Conservation (phyloP, 768 basidiomycete species). For the Boletus fagicola region DNA sequence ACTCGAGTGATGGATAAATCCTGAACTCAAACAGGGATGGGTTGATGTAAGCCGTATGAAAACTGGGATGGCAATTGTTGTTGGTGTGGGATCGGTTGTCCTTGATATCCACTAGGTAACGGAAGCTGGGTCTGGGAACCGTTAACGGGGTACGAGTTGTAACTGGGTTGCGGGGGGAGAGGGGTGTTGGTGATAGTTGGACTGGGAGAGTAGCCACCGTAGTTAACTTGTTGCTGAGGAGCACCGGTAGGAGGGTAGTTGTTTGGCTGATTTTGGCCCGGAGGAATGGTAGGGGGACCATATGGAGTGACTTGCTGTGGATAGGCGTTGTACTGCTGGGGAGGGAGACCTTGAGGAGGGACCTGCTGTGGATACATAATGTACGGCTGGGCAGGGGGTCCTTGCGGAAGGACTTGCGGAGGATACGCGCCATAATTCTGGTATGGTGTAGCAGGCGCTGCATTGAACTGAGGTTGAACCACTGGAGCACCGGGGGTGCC, state of each 20-base stretch:
- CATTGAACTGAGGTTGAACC: slow-evolving; percentile 9
- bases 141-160: slow-evolving; percentile 11
- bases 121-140: slow-evolving; percentile 11
- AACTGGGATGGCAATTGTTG: background rate
- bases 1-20: background rate
- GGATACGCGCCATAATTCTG: slow-evolving; percentile 4
- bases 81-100: background rate
- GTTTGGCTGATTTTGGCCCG: slow-evolving; percentile 4
- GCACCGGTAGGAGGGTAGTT: background rate
- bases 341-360: background rate
- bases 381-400: slow-evolving; percentile 7
- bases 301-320: slow-evolving; percentile 4
- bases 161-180: slow-evolving; percentile 21
- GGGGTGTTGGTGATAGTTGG: background rate
- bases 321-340: slow-evolving; percentile 3
- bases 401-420: background rate
- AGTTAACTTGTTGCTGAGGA: slow-evolving; percentile 2
- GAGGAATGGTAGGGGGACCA: background rate
- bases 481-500: background rate
- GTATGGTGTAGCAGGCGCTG: slow-evolving; percentile 6
- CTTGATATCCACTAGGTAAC: slow-evolving; percentile 12
- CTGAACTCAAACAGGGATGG: slow-evolving; percentile 2
- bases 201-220: slow-evolving; percentile 7
- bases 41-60: background rate
- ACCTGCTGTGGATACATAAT: slow-evolving; percentile 9